phyloP scores from a whole-genome alignment of 257 asterid species.

The Primulina tabacum region DNA sequence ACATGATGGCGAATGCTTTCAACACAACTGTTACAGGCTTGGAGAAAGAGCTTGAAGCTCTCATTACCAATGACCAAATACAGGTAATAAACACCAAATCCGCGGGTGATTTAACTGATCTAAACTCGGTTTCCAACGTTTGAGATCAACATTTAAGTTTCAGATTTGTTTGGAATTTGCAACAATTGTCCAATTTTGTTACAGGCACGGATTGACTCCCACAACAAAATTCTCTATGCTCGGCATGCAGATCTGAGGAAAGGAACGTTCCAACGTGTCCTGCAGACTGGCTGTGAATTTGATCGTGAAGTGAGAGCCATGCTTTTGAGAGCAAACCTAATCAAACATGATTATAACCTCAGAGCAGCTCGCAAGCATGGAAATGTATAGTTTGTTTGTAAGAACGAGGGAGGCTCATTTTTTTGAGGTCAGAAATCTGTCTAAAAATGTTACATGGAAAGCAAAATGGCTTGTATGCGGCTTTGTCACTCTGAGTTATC shows the following conservation, averaged over 20 bases:
- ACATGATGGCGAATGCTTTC: slow-evolving; percentile 96
- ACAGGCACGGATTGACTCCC: slow-evolving; percentile 98
- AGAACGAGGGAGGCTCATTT: not conserved
- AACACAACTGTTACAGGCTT: slow-evolving; percentile 65
- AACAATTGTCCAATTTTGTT: slow-evolving; percentile 7
- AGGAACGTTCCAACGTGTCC: slow-evolving; percentile 80
- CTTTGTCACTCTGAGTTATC: not conserved
- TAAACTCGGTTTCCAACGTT: not conserved
- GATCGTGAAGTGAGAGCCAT: slow-evolving; percentile 76
- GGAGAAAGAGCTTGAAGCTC: slow-evolving; percentile 91
- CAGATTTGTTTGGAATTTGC: not conserved
- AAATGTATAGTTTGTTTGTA: slow-evolving; percentile 14
- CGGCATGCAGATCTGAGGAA: slow-evolving; percentile 96
- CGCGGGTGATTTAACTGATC: not conserved
- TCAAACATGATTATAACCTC: slow-evolving; percentile 62
- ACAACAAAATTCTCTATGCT: slow-evolving; percentile 90
- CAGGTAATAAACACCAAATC: slow-evolving; percentile 50
- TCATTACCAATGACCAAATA: slow-evolving; percentile 80
- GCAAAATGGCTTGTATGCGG: not conserved
- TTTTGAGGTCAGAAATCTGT: not conserved
- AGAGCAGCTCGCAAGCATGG: slow-evolving; percentile 56
- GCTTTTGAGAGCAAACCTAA: slow-evolving; percentile 86
- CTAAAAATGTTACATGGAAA: not conserved
- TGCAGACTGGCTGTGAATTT: slow-evolving; percentile 77
- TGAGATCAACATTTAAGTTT: not conserved